Evolutionary conservation across 306 rosid species (phyloP), one percentile per base, ranked within the genome.

Genomic region (Cyamopsis tetragonoloba): DNA sequence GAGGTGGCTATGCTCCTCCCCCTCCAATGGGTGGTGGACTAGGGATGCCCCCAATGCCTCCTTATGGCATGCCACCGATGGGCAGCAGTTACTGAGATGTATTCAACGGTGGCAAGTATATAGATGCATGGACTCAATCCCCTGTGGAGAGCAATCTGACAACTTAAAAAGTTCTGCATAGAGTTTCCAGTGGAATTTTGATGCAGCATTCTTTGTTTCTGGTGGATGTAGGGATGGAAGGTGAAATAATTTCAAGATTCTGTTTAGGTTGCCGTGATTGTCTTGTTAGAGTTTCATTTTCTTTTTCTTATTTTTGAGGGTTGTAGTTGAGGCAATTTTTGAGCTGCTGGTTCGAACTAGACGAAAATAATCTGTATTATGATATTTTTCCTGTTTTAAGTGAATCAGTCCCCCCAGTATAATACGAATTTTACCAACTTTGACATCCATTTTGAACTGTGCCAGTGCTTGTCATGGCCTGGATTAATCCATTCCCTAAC

Each of bases 11-110:
- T 62, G 95, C 71, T 13, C 85, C 88, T 38, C 91, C 85, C 19
- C 85, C 96, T 8, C 87, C 80, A 17, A 83, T 85, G 95, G 81
- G 96, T 15, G 81, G 96, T 15, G 99, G 99, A 79, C 24, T 91
- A 83, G 98, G 98, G 38, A 92, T 95, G 99, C 99, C 99, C 12
- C 97, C 92, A 1, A 87, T 93, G 98, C 99, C 97, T 42, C 96
- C 97, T 39, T 95, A 26, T 62, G 99, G 99, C 71, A 95, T 95
- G 99, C 99, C 99, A 55, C 89, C 99, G 18, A 90, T 93, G 99
- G 96, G 96, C 26, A 84, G 89, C 71, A 75, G 91, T 83, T 93
- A 84, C 77, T 93, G 81, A 88, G 65, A 53, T 27, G 62, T 32
- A 7, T 41, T 30, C 60, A 10, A 19, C 8, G 14, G 20, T 60